phyloP scores from a whole-genome alignment of 768 basidiomycete species.

The Lanmaoa pseudosensibilis region DNA sequence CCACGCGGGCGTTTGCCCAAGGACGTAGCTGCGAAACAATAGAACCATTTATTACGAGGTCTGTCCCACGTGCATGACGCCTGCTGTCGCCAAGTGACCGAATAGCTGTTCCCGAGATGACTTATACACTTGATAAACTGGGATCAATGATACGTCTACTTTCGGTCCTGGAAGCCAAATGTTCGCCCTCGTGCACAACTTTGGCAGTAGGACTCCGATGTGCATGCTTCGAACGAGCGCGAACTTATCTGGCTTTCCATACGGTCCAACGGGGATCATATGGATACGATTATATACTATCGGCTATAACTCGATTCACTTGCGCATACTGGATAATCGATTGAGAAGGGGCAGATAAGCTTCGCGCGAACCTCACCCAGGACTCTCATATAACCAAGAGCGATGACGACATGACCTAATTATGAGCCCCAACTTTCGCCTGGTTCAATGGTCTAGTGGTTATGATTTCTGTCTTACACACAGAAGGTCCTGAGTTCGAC shows the following conservation, averaged over 20 bases:
- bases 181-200: too few relatives aligned
- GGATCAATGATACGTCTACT: not conserved
- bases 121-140: not conserved
- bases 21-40: not conserved
- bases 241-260: too few relatives aligned
- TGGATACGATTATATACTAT: not conserved
- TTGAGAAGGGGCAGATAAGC: not conserved
- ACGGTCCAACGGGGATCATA: not conserved
- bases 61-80: conserved; percentile 17
- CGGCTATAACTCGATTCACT: not conserved
- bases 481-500: conserved; percentile 42
- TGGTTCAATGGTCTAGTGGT: conserved; percentile 61
- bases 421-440: accelerated
- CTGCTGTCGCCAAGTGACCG: not conserved
- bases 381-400: not conserved
- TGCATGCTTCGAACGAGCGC: too few relatives aligned
- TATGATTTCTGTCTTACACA: conserved; percentile 56
- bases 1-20: not conserved
- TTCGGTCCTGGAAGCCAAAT: too few relatives aligned
- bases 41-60: not conserved
- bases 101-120: not conserved
- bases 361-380: not conserved
- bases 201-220: too few relatives aligned
- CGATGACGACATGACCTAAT: not conserved
- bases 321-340: not conserved